A percentile compares a stretch with the other conserved stretches of the same genome.
These are phyloP conservation scores for Magnaporthiopsis rhizophila DNA, from an alignment of 2,329 filamentous ascomycete species.

Conservation along the genomic window DNA sequence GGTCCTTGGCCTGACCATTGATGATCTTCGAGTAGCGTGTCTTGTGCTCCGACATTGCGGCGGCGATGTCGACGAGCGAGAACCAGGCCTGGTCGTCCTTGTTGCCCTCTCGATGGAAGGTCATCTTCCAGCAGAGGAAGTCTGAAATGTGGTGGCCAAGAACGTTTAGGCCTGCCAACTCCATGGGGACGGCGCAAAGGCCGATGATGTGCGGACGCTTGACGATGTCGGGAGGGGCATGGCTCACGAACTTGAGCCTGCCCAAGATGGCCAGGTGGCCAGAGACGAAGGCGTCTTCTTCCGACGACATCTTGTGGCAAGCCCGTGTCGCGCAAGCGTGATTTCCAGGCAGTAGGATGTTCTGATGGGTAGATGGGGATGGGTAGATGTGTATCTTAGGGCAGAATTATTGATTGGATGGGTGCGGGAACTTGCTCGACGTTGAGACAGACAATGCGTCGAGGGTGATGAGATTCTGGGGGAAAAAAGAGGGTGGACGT, in stretches of 20 bases:
- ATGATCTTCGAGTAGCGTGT: neutral
- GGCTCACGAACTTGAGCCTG: constrained; percentile 9
- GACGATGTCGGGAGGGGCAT: constrained; percentile 1
- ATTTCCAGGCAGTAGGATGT: too few relatives aligned
- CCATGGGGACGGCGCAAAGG: constrained; percentile 1
- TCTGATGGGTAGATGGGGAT: too few relatives aligned
- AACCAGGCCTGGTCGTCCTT: constrained; percentile 4
- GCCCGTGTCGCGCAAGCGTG: too few relatives aligned
- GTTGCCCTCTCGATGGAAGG: constrained; percentile 3
- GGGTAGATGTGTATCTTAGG: too few relatives aligned
- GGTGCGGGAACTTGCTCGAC: too few relatives aligned
- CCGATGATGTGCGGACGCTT: constrained; percentile 4
- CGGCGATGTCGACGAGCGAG: neutral
- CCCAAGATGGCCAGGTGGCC: neutral
- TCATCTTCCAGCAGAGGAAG: constrained; percentile 6
- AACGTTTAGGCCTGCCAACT: neutral
- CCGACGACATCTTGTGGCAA: neutral
- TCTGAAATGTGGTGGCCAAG: constrained; percentile 1
- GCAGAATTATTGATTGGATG: too few relatives aligned
- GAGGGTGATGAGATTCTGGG: too few relatives aligned
- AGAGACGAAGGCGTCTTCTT: neutral
- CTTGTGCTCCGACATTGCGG: neutral
- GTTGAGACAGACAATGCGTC: too few relatives aligned
- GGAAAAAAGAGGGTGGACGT: neutral
- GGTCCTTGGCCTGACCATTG: neutral